phyloP scores from a whole-genome alignment of 495 filamentous ascomycete genomes.

The Lindgomyces ingoldianus region DNA sequence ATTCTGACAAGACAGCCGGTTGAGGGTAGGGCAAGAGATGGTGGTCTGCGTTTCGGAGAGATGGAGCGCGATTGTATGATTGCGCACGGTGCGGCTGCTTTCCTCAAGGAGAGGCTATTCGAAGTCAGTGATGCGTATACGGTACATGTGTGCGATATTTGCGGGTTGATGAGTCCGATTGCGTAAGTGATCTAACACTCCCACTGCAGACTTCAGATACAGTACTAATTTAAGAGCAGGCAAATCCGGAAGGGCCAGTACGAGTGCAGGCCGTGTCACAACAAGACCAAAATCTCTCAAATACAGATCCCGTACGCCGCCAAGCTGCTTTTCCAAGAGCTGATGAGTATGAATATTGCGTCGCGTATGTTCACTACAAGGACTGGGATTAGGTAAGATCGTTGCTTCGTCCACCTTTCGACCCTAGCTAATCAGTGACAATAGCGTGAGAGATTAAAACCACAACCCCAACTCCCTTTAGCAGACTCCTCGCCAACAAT shows the following conservation, averaged over 20 bases:
- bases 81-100: slow-evolving; percentile 91
- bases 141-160: slow-evolving; percentile 98
- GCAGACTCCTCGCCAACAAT: too few species aligned
- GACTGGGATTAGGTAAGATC: slow-evolving; percentile 58
- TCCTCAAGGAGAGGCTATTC: slow-evolving; percentile 96
- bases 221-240: slow-evolving; percentile 52
- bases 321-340: slow-evolving; percentile 97
- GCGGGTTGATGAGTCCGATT: slow-evolving; percentile 97
- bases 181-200: slow-evolving; percentile 79
- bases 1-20: slow-evolving; percentile 98
- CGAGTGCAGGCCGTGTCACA: slow-evolving; percentile 95
- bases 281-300: slow-evolving; percentile 97
- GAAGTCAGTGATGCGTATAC: slow-evolving; percentile 98
- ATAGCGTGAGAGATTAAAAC: slow-evolving; percentile 52
- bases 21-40: slow-evolving; percentile 94
- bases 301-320: slow-evolving; percentile 97
- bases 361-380: slow-evolving; percentile 91
- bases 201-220: too few species aligned
- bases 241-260: slow-evolving; percentile 92
- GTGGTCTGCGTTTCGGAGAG: slow-evolving; percentile 98
- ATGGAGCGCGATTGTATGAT: slow-evolving; percentile 99
- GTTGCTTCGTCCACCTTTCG: not conserved
- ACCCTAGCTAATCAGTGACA: too few species aligned
- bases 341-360: slow-evolving; percentile 97
- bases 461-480: too few species aligned